Base-by-base conservation (phyloP, 768 basidiomycete species). In the Wakefieldia striispora region DNA sequence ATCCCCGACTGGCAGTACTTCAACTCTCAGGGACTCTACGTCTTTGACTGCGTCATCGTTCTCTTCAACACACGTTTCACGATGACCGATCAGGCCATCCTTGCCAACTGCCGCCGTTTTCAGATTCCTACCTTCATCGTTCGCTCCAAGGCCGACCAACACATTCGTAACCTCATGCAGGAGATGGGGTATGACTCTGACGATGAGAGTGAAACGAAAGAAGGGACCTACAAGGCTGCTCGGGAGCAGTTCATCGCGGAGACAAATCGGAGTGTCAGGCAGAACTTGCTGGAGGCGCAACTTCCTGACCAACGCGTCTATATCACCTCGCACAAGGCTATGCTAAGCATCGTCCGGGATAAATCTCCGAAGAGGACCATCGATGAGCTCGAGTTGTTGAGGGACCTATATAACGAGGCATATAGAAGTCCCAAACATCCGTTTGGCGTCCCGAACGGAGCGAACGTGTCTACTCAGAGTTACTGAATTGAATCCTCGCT, bases 1-100 rank as follows among this genome's bases (percentile, higher is more conserved):
- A 54, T 70, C 40, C 62, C 67, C 17, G 69, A 68, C 44, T 72
- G 68, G 68, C 62, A 69, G 33, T 73, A 72, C 50, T 72, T 73
- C 51, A 70, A 70, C 29, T 59, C 65, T 11, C 67, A 72, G 40
- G 71, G 71, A 11, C 61, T 72, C 27, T 72, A 62, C 43, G 58
- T 69, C 47, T 72, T 72, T 46, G 70, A 73, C 40, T 64, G 60
- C 21, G 53, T 73, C 52, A 47, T 72, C 44, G 58, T 72, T 21
- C 48, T 72, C 11, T 66, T 70, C 59, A 64, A 67, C 45, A 63
- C 57, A 38, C 70, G 71, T 0, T 68, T 72, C 49, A 70, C 67
- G 4, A 53, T 55, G 53, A 72, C 70, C 12, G 71, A 71, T 50
- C 60, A 68, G 13, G 70, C 70, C 5, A 68, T 72, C 31, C 48